phyloP scores from a whole-genome alignment of 768 basidiomycete genomes.

The Dacryopinax spathularia region DNA sequence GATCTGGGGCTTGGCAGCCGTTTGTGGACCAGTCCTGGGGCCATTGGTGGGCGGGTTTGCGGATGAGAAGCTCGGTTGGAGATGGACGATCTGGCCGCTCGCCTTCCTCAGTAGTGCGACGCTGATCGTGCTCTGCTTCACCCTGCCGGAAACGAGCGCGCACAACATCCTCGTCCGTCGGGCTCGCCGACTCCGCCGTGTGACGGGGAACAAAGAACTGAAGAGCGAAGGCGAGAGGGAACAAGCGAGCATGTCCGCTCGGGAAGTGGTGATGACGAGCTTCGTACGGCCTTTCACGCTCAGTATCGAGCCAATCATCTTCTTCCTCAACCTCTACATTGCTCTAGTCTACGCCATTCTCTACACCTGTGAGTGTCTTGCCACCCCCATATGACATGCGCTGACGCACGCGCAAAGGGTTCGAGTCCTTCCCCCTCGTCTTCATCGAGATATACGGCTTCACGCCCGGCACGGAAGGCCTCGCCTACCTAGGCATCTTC shows the following conservation, averaged over 20 bases:
- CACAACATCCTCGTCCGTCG: conserved; percentile 25
- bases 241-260: conserved; percentile 12
- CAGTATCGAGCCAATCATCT: conserved; percentile 21
- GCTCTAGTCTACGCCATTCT: conserved; percentile 17
- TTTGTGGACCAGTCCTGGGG: conserved; percentile 21
- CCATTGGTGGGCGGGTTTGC: conserved; percentile 24
- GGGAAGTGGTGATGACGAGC: conserved; percentile 14
- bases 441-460: conserved; percentile 18
- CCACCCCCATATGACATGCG: background rate
- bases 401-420: conserved; percentile 7
- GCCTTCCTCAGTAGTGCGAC: conserved; percentile 21
- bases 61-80: conserved; percentile 23
- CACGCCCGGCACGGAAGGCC: conserved; percentile 12
- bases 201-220: conserved; percentile 24
- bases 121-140: conserved; percentile 20
- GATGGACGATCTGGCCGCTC: conserved; percentile 25
- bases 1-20: conserved; percentile 19
- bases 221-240: conserved; percentile 21
- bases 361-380: conserved; percentile 10
- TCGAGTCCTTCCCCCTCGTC: conserved; percentile 23
- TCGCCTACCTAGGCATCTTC: conserved; percentile 19
- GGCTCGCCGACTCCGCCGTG: conserved; percentile 24
- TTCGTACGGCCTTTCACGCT: conserved; percentile 20
- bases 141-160: conserved; percentile 25
- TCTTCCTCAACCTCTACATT: conserved; percentile 22